Evolutionary conservation across 352 stramenopile genomes (phyloP).

Genomic region (Globisporangium splendens): DNA sequence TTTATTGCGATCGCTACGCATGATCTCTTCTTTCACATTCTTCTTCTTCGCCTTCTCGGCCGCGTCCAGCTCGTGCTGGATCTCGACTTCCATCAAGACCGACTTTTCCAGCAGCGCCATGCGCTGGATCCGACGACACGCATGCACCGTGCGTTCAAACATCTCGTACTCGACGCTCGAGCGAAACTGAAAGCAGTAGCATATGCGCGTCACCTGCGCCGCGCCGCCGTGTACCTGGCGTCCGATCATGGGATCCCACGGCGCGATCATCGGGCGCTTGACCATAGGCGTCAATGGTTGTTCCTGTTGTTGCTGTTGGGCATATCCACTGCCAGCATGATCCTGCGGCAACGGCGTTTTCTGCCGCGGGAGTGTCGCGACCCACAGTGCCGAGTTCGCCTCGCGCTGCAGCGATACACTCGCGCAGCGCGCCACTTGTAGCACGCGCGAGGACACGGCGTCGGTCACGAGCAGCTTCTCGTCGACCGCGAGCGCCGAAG

Average conservation of each 20-base stretch:
- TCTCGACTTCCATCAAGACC: constrained; percentile 53
- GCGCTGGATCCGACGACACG: constrained; percentile 35
- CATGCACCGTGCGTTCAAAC: constrained; percentile 34
- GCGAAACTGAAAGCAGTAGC: constrained; percentile 70
- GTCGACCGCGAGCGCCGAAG: constrained; percentile 24
- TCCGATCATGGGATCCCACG: background rate
- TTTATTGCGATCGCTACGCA: no score
- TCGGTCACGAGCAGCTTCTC: constrained; percentile 60
- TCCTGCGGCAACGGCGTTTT: background rate
- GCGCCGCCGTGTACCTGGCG: background rate
- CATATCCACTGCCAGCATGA: background rate
- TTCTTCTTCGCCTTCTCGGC: constrained; percentile 12
- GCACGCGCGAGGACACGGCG: constrained; percentile 42
- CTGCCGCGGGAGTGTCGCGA: constrained; percentile 17
- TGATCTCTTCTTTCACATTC: background rate
- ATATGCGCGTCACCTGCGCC: constrained; percentile 21
- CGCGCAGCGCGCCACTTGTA: constrained; percentile 47
- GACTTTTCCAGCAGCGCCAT: constrained; percentile 49
- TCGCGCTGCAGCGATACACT: constrained; percentile 32
- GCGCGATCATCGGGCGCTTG: background rate
- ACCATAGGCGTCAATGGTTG: background rate
- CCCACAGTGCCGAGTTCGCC: constrained; percentile 51
- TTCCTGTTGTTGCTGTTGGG: background rate
- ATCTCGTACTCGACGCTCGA: constrained; percentile 50
- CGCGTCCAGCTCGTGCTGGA: constrained; percentile 19